phyloP scores from a whole-genome alignment of 2,329 filamentous ascomycete species.

The Eutypella sp. region DNA sequence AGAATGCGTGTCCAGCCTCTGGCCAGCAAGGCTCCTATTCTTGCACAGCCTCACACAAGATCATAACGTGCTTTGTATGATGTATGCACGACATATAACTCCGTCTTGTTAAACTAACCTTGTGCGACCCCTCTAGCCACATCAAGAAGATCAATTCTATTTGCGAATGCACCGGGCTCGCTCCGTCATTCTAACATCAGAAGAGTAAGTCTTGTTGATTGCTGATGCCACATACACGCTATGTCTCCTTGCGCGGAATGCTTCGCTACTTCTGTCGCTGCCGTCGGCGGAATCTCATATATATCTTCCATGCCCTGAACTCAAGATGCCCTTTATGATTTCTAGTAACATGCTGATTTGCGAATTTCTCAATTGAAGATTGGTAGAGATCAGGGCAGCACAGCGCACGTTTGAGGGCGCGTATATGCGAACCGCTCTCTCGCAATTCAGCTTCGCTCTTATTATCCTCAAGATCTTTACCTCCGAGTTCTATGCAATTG shows the following conservation, averaged over 20 bases:
- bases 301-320: background rate
- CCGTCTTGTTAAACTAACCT: too few species aligned
- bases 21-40: too few species aligned
- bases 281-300: too few species aligned
- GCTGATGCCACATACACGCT: background rate
- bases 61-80: too few species aligned
- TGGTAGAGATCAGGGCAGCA: slow-evolving; percentile 90
- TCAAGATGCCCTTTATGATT: too few species aligned
- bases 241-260: background rate
- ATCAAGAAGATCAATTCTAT: slow-evolving; percentile 53
- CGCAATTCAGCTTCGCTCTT: slow-evolving; percentile 91
- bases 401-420: slow-evolving; percentile 97
- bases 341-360: background rate
- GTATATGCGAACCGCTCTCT: slow-evolving; percentile 89
- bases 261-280: too few species aligned
- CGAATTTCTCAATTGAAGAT: slow-evolving; percentile 36
- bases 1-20: too few species aligned
- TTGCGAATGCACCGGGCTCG: slow-evolving; percentile 79
- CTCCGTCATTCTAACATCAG: slow-evolving; percentile 72
- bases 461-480: slow-evolving; percentile 97
- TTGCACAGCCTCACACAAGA: background rate
- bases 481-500: slow-evolving; percentile 91
- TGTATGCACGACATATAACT: background rate
- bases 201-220: slow-evolving; percentile 51
- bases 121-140: slow-evolving; percentile 19